A percentile compares a stretch with the other conserved stretches of the same genome.
phyloP scores from a whole-genome alignment of 495 filamentous ascomycete species.

The Aspergillus wentii region DNA sequence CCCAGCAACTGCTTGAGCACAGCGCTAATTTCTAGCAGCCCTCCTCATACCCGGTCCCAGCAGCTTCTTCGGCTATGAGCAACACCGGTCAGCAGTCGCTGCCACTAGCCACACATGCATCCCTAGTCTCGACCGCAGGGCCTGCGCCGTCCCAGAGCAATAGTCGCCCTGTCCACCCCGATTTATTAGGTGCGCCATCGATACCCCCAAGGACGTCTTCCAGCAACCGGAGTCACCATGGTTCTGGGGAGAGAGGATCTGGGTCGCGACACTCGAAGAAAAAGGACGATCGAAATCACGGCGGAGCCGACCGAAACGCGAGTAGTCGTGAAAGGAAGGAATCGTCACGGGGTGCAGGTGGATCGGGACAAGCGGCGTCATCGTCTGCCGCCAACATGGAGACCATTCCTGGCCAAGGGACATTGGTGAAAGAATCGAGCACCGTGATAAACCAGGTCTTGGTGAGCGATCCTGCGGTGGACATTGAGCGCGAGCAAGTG shows the following conservation, averaged over 20 bases:
- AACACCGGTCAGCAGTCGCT: slow-evolving; percentile 30
- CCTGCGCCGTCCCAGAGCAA: slow-evolving; percentile 26
- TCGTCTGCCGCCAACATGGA: slow-evolving; percentile 19
- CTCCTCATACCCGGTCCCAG: slow-evolving; percentile 22
- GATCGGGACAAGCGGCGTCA: slow-evolving; percentile 6
- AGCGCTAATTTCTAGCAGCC: slow-evolving; percentile 24
- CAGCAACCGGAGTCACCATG: slow-evolving; percentile 32
- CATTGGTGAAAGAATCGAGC: slow-evolving; percentile 35
- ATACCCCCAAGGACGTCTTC: slow-evolving; percentile 43
- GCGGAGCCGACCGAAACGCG: too few species aligned
- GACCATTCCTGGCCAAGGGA: slow-evolving; percentile 16
- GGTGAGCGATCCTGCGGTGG: slow-evolving; percentile 73
- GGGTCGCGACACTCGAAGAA: slow-evolving; percentile 32
- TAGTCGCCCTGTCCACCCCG: slow-evolving; percentile 32
- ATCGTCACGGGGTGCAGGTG: slow-evolving; percentile 14
- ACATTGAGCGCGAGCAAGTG: slow-evolving; percentile 71
- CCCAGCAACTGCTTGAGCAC: background rate
- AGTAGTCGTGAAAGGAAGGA: slow-evolving; percentile 23
- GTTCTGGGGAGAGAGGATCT: slow-evolving; percentile 28
- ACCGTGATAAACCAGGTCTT: slow-evolving; percentile 70
- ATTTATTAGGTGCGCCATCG: slow-evolving; percentile 34
- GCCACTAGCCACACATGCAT: slow-evolving; percentile 28
- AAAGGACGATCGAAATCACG: slow-evolving; percentile 26
- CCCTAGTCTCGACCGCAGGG: slow-evolving; percentile 24
- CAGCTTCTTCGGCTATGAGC: slow-evolving; percentile 43